Conservation (phyloP, 2,329 filamentous ascomycete genomes). For the Aureobasidium lini region DNA sequence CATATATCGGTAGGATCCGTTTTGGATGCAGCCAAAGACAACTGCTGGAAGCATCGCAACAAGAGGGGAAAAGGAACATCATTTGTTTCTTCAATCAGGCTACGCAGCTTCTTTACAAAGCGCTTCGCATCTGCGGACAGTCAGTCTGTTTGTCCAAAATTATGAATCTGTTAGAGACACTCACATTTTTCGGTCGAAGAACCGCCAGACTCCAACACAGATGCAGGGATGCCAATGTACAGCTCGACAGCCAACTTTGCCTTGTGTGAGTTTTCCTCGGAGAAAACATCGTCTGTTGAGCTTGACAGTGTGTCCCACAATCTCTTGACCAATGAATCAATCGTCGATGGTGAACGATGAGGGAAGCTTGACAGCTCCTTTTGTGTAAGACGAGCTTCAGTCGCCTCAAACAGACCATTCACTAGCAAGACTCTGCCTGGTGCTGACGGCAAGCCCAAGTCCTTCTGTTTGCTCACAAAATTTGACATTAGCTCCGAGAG, state of each 20-base stretch:
- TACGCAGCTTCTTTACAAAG: not conserved
- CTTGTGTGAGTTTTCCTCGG: not conserved
- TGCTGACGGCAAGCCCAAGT: not conserved
- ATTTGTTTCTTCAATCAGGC: not conserved
- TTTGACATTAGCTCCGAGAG: not conserved
- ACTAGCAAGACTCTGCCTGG: not conserved
- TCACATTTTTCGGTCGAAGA: slow-evolving; percentile 11
- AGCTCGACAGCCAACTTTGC: not conserved
- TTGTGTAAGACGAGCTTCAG: not conserved
- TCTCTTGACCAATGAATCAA: not conserved
- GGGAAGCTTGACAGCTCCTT: slow-evolving; percentile 1
- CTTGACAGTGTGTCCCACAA: slow-evolving; percentile 1
- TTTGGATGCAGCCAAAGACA: not conserved
- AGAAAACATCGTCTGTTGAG: not conserved
- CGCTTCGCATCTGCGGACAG: not conserved
- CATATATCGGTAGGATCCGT: not conserved
- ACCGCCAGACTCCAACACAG: not conserved
- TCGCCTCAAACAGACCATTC: not conserved
- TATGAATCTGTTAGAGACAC: not conserved
- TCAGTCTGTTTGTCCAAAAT: not conserved
- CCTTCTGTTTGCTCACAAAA: slow-evolving; percentile 2
- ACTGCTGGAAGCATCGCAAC: slow-evolving; percentile 7
- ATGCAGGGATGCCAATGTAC: not conserved
- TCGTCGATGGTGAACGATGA: not conserved
- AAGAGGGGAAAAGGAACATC: not conserved